Evolutionary conservation across 768 basidiomycete genomes (phyloP), one percentile per base, ranked within the genome.

Genomic region (Trametes maxima): DNA sequence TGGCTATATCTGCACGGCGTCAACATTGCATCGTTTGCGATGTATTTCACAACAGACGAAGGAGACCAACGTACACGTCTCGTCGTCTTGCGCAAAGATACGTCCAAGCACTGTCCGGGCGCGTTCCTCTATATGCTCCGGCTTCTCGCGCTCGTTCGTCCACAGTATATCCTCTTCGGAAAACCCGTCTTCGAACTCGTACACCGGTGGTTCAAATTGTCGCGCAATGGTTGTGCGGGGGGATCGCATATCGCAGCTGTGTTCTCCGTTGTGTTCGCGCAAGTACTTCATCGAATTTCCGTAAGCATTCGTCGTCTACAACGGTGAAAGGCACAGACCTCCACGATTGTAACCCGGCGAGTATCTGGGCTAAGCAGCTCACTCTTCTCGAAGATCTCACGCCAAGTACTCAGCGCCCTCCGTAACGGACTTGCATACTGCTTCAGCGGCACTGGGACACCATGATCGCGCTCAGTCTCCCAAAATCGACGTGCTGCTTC

Each of bases 221-320:
- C 59, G 57, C 0, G 70, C 65, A 60, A 92, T 85, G 55, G 82
- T 78, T 0, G 81, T 77, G 35, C 73, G 76, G 2, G 78, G 75
- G 19, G 77, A 76, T 14, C 90, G 82, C 63, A 82, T 80, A 71
- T 92, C 90, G 67, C 88, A 90, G 0, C 89, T 90, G 60, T 90
- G 88, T 1, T 82, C 79, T 0, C 89, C 84, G 60, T 83, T 82
- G 61, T 79, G 79, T 70, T 92, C 90, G 33, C 89, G 82, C 49
- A 84, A 81, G 60, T 87, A 80, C 90, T 92, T 58, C 13, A 25
- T 14, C 16, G 24, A 13, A 8, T 43, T 22, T 8, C 6, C 22
- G 43, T 44, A 17, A 24, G 24, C 39, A 25, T 11, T 24, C 37
- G 1, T 19, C 14, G 24, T 42, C 22, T 14, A 28, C 28, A 8